Base-by-base conservation (phyloP, 441 rosid species). In the Melianthus villosus region DNA sequence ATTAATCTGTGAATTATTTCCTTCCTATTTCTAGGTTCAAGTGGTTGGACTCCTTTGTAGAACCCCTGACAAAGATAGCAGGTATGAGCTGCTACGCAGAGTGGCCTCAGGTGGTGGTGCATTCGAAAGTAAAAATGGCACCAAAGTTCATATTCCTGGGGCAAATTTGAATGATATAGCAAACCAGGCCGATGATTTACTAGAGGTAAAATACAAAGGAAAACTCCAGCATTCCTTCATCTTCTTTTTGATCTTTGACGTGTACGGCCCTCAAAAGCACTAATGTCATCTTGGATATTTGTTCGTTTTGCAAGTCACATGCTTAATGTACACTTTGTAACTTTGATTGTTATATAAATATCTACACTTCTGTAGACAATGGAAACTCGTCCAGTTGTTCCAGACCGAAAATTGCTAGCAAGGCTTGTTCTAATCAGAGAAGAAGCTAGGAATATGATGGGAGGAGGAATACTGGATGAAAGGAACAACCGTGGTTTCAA, bases 31-130 rank as follows among this genome's bases (percentile, higher is more conserved):
- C 30, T 50, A 87, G 93, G 84, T 87, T 63, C 97, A 80, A 51
- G 93, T 87, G 74, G 54, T 87, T 62, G 97, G 93, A 48, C 65
- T 87, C 62, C 94, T 80, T 20, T 83, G 97, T 68, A 69, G 95
- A 76, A 84, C 93, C 10, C 94, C 94, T 2, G 64, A 63, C 32
- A 84, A 84, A 56, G 92, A 84, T 12, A 81, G 96, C 68, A 74
- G 96, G 44, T 78, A 81, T 17, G 94, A 89, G 65, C 69, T 89
- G 9, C 51, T 84, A 48, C 86, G 96, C 22, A 68, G 94, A 50
- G 98, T 89, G 31, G 98, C 94, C n/a, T 86, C 84, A 7, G 97
- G 87, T 38, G 93, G 94, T n/a, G 94, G 95, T 17, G 81, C 54
- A 17, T 87, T 87, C 47, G 48, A 78, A 58, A 53, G 81, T 52